Conservation (phyloP, 768 basidiomycete species). For the Calocera cornea region DNA sequence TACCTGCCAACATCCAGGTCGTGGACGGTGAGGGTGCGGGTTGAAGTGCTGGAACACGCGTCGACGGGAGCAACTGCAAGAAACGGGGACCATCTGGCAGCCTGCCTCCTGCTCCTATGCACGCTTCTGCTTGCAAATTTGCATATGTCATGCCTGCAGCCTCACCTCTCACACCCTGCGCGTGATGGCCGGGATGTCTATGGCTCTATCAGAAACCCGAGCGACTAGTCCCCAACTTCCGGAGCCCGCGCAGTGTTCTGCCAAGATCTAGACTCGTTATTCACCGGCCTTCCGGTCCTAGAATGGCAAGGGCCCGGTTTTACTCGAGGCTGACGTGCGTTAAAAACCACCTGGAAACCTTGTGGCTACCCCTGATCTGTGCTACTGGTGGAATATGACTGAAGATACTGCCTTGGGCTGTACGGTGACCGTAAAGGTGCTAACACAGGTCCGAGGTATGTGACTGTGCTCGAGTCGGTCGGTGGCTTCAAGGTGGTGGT, state of each 20-base stretch:
- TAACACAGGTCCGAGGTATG: neutral
- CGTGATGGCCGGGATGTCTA: neutral
- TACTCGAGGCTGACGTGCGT: neutral
- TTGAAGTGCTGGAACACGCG: neutral
- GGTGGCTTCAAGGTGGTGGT: too few relatives aligned
- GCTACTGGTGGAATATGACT: neutral
- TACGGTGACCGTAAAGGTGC: neutral
- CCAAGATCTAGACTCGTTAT: neutral
- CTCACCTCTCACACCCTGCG: neutral
- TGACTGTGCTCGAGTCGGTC: neutral
- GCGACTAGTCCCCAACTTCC: neutral
- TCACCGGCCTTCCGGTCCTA: too few relatives aligned
- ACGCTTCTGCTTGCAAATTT: neutral
- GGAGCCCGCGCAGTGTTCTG: neutral
- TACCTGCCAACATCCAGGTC: neutral
- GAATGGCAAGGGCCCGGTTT: neutral
- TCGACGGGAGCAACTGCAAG: neutral
- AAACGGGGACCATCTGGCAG: neutral
- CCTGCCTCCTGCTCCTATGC: neutral
- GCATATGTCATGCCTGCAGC: neutral
- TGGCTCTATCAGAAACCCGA: neutral
- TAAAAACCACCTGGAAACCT: neutral
- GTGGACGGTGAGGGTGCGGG: neutral
- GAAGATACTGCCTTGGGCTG: conserved; percentile 2
- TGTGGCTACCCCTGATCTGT: neutral